A percentile compares a stretch with the other conserved stretches of the same genome.
Conservation (phyloP, 352 stramenopile genomes). For the Phytophthora fragariaefolia region DNA sequence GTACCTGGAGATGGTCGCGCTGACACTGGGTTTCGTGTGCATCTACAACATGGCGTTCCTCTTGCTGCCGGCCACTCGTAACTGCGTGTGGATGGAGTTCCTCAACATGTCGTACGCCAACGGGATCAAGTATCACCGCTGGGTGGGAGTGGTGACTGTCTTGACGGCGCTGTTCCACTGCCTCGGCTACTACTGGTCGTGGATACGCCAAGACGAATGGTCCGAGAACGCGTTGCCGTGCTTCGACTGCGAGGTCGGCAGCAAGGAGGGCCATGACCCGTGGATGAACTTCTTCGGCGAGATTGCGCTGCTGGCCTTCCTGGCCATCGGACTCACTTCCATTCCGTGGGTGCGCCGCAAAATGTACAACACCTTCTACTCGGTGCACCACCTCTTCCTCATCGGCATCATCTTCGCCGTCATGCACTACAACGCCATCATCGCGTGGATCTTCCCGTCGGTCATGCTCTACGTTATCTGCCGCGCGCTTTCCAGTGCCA, state of each 20-base stretch:
- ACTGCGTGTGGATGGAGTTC: conserved; percentile 66
- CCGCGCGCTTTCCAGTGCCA: conserved; percentile 42
- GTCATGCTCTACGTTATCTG: conserved; percentile 50
- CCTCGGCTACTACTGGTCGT: conserved; percentile 39
- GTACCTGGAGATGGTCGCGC: conserved; percentile 39
- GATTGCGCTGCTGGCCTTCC: conserved; percentile 47
- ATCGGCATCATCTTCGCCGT: conserved; percentile 47
- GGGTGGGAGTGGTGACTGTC: conserved; percentile 48
- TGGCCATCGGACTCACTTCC: conserved; percentile 50
- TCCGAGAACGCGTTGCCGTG: conserved; percentile 42
- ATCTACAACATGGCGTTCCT: conserved; percentile 63
- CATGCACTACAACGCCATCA: conserved; percentile 44
- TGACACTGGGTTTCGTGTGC: conserved; percentile 47
- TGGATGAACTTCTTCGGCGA: conserved; percentile 63
- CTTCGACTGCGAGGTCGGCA: conserved; percentile 50
- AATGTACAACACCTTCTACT: conserved; percentile 56
- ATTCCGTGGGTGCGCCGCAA: conserved; percentile 48
- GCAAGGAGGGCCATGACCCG: conserved; percentile 30
- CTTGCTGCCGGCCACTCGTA: conserved; percentile 49
- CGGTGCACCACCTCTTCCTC: conserved; percentile 54
- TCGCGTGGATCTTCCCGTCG: conserved; percentile 51
- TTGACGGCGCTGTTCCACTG: conserved; percentile 46
- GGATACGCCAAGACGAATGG: conserved; percentile 34
- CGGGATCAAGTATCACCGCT: conserved; percentile 61
- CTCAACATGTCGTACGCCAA: conserved; percentile 65